These are phyloP conservation scores for Coemansia sp. DNA, from an alignment of 192 early-diverging fungal genomes.

Conservation along the genomic window DNA sequence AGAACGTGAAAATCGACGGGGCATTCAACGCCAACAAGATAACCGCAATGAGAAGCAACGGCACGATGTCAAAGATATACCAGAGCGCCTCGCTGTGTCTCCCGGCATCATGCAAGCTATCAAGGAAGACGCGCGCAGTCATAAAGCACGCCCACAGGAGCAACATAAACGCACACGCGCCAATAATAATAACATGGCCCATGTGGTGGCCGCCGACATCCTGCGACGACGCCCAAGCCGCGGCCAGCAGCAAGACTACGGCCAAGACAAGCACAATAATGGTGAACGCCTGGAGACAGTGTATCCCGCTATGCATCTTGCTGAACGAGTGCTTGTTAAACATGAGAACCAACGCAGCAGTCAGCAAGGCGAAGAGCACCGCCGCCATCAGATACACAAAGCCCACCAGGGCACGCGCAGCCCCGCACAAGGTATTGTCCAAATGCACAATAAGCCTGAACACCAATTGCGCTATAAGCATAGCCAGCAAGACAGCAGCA, in stretches of 20 bases:
- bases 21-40: constrained; percentile 50
- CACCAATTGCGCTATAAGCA: constrained; percentile 45
- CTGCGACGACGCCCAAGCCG: constrained; percentile 33
- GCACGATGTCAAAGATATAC: constrained; percentile 50
- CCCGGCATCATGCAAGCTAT: constrained; percentile 28
- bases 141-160: constrained; percentile 47
- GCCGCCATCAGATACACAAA: constrained; percentile 35
- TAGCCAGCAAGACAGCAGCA: constrained; percentile 32
- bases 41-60: constrained; percentile 43
- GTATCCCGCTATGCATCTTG: constrained; percentile 41
- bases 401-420: constrained; percentile 27
- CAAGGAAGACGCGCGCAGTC: constrained; percentile 47
- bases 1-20: constrained; percentile 51
- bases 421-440: constrained; percentile 42
- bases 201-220: constrained; percentile 48
- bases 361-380: constrained; percentile 39
- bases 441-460: constrained; percentile 49
- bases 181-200: constrained; percentile 50
- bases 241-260: constrained; percentile 25
- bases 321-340: constrained; percentile 39
- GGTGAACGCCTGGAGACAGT: constrained; percentile 49
- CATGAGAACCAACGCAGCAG: constrained; percentile 47
- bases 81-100: constrained; percentile 53
- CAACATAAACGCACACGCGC: constrained; percentile 32
- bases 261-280: constrained; percentile 40